Base-by-base conservation (phyloP, 441 rosid species). In the Syzygium malaccense region DNA sequence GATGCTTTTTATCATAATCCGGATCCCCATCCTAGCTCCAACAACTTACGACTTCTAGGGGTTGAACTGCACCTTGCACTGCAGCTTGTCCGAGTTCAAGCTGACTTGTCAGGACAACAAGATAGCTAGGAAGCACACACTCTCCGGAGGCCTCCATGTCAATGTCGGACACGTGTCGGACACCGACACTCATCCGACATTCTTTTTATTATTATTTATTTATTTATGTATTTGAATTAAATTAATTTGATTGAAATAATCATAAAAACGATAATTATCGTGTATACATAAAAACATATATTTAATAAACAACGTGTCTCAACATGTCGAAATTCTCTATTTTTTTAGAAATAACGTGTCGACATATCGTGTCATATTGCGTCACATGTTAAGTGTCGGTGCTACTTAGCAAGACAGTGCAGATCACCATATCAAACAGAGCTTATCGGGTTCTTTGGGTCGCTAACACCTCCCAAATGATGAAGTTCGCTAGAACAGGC, bases 1-100 rank as follows among this genome's bases (percentile, higher is more conserved):
- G 51, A 26, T 84, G 66, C 60, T 86, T 90, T 62, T 87, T 89
- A 55, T 89, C 49, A 48, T 60, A 60, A 60, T 26, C 88, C 55
- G 78, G 28, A 14, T 66, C 88, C 56, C 88, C 1, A 19, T 75
- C 71, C 83, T 45, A 56, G 54, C 57, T 85, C 89, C 89, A 12
- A 49, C n/a, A 13, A 56, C 51, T 49, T 87, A 92, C 45, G 91
- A 92, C 32, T 92, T 93, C 91, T 90, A 90, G 91, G 92, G 93
- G 68, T n/a, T n/a, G 26, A 37, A 66, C 25, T 71, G 91, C 12
- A 83, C 85, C 0, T 89, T 14, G 0, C 14, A 85, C 18, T 90
- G 94, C 30, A 92, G 94, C 14, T 48, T 58, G 48, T 90, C 92
- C 3, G 79, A 86, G 6, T 92, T 89, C 33, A 26, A 85, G 78